Evolutionary conservation across 2,329 filamentous ascomycete genomes (phyloP), one percentile per base, ranked within the genome.

Genomic region (Colletotrichum godetiae): DNA sequence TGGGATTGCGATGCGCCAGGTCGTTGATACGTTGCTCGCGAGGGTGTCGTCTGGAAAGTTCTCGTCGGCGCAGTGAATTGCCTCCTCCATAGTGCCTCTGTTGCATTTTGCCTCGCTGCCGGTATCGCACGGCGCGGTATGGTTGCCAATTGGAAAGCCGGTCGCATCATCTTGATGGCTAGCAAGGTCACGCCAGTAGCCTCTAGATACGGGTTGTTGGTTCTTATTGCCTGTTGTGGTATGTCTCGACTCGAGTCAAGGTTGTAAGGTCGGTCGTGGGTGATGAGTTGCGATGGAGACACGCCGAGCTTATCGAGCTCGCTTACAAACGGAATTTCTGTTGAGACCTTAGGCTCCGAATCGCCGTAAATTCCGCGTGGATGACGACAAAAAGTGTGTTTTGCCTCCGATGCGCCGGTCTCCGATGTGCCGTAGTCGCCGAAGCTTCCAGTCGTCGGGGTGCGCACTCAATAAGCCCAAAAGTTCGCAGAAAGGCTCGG

Each of bases 81-180:
- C 42, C 49, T 69, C 71, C 33, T 65, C 73, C 73, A 75, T 42
- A 67, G 42, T 56, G 70, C 55, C 42, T 72, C 65, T 67, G 66
- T 67, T 53, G n/a, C 59, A 22, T 13, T 56, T 22, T 67, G 73
- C n/a, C 71, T 74, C 35, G 57, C 49, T 19, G 62, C 42, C 57
- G 61, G 61, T 55, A 74, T 37, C 27, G 67, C 57, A 15, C 67
- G 71, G 53, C 67, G 73, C 42, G 73, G 58, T 6, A 64, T 31
- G 15, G 66, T 56, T 57, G 66, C 71, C 49, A 60, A 35, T n/a
- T 55, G 73, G 53, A 74, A 71, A 27, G 63, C 62, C 49, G 68
- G 62, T 60, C 68, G 62, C 53, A 74, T 71, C 68, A 74, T 74
- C 22, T 31, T 68, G 62, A 33, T 65, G 37, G 52, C 24, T 62